These are phyloP conservation scores for Chiua virens DNA, from an alignment of 768 basidiomycete genomes.

Conservation along the genomic window DNA sequence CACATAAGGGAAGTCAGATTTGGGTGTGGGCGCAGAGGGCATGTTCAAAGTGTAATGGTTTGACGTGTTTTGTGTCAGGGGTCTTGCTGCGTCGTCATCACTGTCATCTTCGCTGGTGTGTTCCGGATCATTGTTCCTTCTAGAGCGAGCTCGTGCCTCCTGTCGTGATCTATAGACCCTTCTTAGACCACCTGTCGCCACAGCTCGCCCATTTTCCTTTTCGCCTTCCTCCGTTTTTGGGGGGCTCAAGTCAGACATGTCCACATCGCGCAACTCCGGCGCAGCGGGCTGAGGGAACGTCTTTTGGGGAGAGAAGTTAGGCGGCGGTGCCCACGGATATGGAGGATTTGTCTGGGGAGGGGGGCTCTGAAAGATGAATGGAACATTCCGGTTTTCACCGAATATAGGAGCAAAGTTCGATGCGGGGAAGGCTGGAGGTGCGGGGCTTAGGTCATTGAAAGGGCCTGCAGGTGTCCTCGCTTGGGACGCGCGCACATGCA, in stretches of 20 bases:
- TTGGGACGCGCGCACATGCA: conserved; percentile 11
- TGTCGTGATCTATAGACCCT: conserved; percentile 65
- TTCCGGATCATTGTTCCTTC: conserved; percentile 28
- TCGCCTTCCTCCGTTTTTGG: conserved; percentile 45
- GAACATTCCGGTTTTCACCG: conserved; percentile 64
- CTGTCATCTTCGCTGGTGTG: conserved; percentile 46
- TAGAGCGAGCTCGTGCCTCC: conserved; percentile 39
- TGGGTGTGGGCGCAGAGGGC: conserved; percentile 55
- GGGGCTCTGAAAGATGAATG: conserved; percentile 68
- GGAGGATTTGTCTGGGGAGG: conserved; percentile 41
- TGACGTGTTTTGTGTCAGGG: conserved; percentile 56
- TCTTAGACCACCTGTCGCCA: conserved; percentile 65
- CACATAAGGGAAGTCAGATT: conserved; percentile 74
- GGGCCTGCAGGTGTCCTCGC: conserved; percentile 40
- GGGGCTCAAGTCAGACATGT: conserved; percentile 75
- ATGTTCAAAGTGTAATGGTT: conserved; percentile 86
- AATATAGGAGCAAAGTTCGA: conserved; percentile 50
- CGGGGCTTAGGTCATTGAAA: conserved; percentile 42
- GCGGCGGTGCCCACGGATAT: conserved; percentile 67
- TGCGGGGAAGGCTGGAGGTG: conserved; percentile 35
- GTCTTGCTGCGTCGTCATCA: conserved; percentile 44
- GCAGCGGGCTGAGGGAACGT: conserved; percentile 49
- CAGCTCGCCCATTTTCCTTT: conserved; percentile 42
- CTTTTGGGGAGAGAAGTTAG: conserved; percentile 57
- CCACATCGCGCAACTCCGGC: conserved; percentile 62